Evolutionary conservation across 2,329 filamentous ascomycete genomes (phyloP), one percentile per base, ranked within the genome.

Genomic region (Leptographium wingfieldii): DNA sequence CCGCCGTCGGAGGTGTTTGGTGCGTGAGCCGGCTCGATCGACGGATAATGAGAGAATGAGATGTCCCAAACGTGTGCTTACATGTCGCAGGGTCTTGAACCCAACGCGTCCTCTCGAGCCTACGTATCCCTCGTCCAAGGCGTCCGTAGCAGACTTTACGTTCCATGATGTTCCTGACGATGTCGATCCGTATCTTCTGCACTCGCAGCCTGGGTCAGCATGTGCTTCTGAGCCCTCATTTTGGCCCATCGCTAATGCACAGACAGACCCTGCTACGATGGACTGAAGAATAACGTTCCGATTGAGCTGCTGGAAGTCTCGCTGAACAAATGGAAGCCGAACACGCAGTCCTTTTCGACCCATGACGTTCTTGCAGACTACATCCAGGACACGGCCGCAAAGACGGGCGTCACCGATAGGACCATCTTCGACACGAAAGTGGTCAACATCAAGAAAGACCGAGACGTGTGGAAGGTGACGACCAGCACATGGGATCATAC

Each of bases 201-300:
- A 59, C n/a, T 33, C 61, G 3, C 51, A 53, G 4, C 61, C 59
- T 10, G 56, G 59, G 56, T 58, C 22, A 56, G 10, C n/a, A 38
- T 43, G 38, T 19, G 35, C 14, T 12, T 10, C 6, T 14, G 14
- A 33, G 16, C 16, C 10, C 22, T 11, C n/a, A 16, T 9, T 48
- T 12, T 4, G 12, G 16, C 3, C 38, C 12, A 3, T 16, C n/a
- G 3, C 22, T 25, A 14, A 35, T 2, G 19, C 22, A 29, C 51
- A 14, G 70, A 6, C n/a, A 48, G 38, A n/a, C 73, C 90, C 77
- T 74, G 81, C 79, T 72, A 80, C 61, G 71, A 70, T 5, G 77
- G 79, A 2, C 72, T 92, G 9, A 85, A 85, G 67, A 90, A 87
- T 43, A 94, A 92, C 66, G 86, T 92, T 3, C 86, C 88, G 0